Conservation (phyloP, 2,329 filamentous ascomycete genomes). For the Phyllosticta citriasiana region DNA sequence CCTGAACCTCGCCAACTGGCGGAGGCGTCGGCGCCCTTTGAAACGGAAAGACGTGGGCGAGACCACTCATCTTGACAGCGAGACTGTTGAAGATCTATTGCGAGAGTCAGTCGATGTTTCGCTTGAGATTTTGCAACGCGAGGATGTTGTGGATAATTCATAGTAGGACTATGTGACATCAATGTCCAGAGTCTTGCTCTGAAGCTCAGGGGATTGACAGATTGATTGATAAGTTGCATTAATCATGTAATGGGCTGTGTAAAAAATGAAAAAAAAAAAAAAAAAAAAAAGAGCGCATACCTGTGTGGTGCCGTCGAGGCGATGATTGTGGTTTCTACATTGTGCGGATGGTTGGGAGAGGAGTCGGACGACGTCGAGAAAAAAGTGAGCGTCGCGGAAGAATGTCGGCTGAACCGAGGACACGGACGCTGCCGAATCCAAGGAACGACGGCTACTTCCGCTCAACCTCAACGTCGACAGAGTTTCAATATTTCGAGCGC, state of each 20-base stretch:
- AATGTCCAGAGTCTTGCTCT: slow-evolving; percentile 2
- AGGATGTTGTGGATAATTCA: not conserved
- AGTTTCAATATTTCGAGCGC: not conserved
- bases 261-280: not conserved
- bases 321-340: slow-evolving; percentile 6
- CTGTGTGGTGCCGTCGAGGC: slow-evolving; percentile 7
- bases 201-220: slow-evolving; percentile 12
- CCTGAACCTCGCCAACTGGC: not conserved
- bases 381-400: slow-evolving; percentile 1
- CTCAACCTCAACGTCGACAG: too few relatives aligned
- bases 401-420: not conserved
- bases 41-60: slow-evolving; percentile 9
- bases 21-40: slow-evolving; percentile 1
- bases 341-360: slow-evolving; percentile 3
- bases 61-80: slow-evolving; percentile 3
- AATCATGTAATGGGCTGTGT: slow-evolving; percentile 1
- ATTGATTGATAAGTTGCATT: slow-evolving; percentile 9
- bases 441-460: too few relatives aligned
- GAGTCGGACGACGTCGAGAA: slow-evolving; percentile 4
- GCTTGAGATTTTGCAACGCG: not conserved
- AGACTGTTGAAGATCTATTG: not conserved
- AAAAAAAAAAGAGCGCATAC: not conserved
- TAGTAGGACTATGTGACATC: slow-evolving; percentile 10
- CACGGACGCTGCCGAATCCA: not conserved
- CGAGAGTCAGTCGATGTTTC: not conserved